phyloP scores from a whole-genome alignment of 2,329 filamentous ascomycete genomes.

The Ophiostoma pallidulum region DNA sequence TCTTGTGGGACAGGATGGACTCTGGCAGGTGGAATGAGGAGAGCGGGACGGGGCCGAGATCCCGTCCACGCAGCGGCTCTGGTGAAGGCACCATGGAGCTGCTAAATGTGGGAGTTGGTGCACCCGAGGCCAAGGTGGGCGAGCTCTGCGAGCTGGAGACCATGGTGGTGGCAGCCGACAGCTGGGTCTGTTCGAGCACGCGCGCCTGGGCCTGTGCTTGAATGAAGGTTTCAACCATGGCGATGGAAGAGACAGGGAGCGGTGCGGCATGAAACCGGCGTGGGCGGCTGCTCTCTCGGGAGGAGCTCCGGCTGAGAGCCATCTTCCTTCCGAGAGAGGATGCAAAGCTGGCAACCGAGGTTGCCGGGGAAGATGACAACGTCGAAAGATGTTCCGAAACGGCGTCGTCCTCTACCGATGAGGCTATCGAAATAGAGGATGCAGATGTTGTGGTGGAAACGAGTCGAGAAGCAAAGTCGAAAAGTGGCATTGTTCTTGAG shows the following conservation, averaged over 20 bases:
- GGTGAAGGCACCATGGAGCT: slow-evolving; percentile 60
- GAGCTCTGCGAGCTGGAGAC: slow-evolving; percentile 48
- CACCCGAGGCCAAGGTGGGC: slow-evolving; percentile 47
- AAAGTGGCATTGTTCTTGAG: slow-evolving; percentile 8
- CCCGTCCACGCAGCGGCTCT: slow-evolving; percentile 48
- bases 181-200: neutral
- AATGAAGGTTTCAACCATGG: slow-evolving; percentile 1
- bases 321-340: slow-evolving; percentile 5
- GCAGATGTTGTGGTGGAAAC: neutral
- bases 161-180: slow-evolving; percentile 37
- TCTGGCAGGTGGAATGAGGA: slow-evolving; percentile 63
- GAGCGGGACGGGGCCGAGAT: slow-evolving; percentile 40
- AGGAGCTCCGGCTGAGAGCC: slow-evolving; percentile 9
- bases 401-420: slow-evolving; percentile 5
- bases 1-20: slow-evolving; percentile 51
- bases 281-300: slow-evolving; percentile 1
- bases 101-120: slow-evolving; percentile 41
- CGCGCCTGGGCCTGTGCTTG: neutral
- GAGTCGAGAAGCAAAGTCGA: neutral
- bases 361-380: slow-evolving; percentile 7
- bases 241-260: neutral
- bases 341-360: slow-evolving; percentile 1
- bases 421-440: slow-evolving; percentile 4
- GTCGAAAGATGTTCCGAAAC: neutral
- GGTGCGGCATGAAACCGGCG: neutral